Evolutionary conservation across 805 yeast species (phyloP).

Genomic region (Metschnikowia vanudenii): DNA sequence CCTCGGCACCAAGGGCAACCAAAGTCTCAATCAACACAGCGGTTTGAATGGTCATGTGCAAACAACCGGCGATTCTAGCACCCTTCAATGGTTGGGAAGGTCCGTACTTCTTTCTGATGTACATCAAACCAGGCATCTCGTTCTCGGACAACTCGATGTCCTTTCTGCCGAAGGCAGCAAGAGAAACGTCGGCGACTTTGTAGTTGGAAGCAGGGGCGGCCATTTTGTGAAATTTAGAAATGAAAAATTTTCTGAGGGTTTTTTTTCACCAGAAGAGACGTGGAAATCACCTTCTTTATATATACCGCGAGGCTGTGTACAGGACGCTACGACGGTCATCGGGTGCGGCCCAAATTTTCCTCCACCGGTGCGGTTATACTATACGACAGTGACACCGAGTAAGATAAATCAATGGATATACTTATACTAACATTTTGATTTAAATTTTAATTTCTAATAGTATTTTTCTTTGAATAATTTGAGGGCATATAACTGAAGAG

Average conservation of each 20-base stretch:
- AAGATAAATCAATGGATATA: too few species aligned
- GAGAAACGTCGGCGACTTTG: constrained; percentile 96
- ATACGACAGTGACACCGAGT: not conserved
- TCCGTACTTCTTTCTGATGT: constrained; percentile 92
- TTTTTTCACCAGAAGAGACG: not conserved
- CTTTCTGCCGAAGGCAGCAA: constrained; percentile 99
- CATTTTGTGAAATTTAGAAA: constrained; percentile 17
- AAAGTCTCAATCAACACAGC: constrained; percentile 98
- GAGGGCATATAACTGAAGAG: too few species aligned
- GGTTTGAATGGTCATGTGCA: constrained; percentile 99
- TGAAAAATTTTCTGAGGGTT: not conserved
- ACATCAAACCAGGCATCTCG: constrained; percentile 99
- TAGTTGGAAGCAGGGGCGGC: constrained; percentile 57
- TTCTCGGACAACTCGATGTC: constrained; percentile 98
- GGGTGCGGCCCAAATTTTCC: not conserved
- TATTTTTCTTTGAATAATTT: too few species aligned
- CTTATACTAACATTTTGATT: too few species aligned
- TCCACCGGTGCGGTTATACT: constrained; percentile 3
- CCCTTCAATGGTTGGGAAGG: constrained; percentile 92
- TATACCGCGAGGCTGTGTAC: not conserved
- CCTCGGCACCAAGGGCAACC: constrained; percentile 98
- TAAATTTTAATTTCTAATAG: too few species aligned
- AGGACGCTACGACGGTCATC: too few species aligned
- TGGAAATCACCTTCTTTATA: constrained; percentile 4
- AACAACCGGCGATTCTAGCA: constrained; percentile 98